phyloP scores from a whole-genome alignment of 495 filamentous ascomycete genomes.

The Tetracladium marchalianum region DNA sequence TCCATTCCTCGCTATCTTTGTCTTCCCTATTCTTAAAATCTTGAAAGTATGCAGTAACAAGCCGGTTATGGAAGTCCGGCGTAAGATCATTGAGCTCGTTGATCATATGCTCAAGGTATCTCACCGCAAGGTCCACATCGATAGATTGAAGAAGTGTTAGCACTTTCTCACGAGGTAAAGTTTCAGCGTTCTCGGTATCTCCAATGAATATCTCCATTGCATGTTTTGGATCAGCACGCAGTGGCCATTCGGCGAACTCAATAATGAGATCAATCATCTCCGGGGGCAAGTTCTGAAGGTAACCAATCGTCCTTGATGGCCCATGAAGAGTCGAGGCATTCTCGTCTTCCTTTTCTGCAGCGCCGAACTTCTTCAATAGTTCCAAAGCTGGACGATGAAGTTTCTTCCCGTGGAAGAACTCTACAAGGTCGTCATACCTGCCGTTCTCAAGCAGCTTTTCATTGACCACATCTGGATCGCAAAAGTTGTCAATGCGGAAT shows the following conservation, averaged over 20 bases:
- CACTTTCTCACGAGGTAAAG: conserved; percentile 65
- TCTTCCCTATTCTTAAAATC: conserved; percentile 40
- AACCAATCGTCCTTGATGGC: conserved; percentile 75
- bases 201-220: conserved; percentile 93
- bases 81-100: conserved; percentile 75
- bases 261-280: conserved; percentile 86
- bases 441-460: conserved; percentile 81
- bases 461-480: conserved; percentile 90
- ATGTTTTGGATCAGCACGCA: conserved; percentile 58
- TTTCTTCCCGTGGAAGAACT: conserved; percentile 94
- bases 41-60: conserved; percentile 68
- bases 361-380: conserved; percentile 73
- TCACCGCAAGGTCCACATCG: conserved; percentile 58
- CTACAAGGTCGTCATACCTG: conserved; percentile 87
- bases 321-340: conserved; percentile 64
- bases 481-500: conserved; percentile 95
- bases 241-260: conserved; percentile 84
- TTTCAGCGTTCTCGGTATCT: conserved; percentile 93
- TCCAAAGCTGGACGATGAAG: conserved; percentile 83
- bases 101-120: conserved; percentile 88
- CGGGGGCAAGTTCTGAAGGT: conserved; percentile 78
- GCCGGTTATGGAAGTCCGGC: conserved; percentile 75
- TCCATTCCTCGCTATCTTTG: conserved; percentile 38
- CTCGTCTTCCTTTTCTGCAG: conserved; percentile 52
- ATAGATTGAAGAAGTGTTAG: conserved; percentile 62